phyloP scores from a whole-genome alignment of 306 rosid genomes.

The Castanea sativa region DNA sequence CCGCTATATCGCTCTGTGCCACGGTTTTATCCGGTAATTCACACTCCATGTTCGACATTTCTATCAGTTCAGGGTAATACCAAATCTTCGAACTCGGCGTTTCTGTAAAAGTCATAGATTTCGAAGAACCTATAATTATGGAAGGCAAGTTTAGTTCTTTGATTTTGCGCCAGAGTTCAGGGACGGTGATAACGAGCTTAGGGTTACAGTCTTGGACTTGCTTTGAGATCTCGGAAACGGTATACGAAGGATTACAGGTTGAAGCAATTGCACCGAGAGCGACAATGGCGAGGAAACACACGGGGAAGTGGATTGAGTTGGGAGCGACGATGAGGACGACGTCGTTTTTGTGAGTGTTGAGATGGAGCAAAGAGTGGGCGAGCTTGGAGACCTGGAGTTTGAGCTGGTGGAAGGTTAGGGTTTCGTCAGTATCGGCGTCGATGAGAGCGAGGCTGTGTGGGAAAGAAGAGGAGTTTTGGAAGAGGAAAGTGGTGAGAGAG shows the following conservation, averaged over 20 bases:
- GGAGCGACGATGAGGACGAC: conserved; percentile 36
- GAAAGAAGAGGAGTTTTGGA: conserved; percentile 28
- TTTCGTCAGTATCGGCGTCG: conserved; percentile 31
- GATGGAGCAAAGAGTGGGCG: conserved; percentile 14
- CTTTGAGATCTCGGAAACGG: conserved; percentile 23
- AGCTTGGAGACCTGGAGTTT: conserved; percentile 26
- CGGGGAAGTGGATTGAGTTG: conserved; percentile 10
- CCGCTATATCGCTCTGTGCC: conserved; percentile 39
- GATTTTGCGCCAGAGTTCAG: conserved; percentile 23
- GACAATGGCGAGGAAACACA: conserved; percentile 12
- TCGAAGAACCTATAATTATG: conserved; percentile 9
- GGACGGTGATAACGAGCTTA: conserved; percentile 27
- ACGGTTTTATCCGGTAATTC: conserved; percentile 6
- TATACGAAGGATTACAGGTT: conserved; percentile 27
- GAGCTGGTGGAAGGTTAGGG: conserved; percentile 41
- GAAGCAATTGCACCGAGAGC: conserved; percentile 30
- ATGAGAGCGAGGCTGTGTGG: conserved; percentile 28
- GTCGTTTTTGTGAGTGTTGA: conserved; percentile 24
- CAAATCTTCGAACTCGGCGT: neutral
- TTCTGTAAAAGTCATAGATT: neutral
- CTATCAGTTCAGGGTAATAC: conserved; percentile 28
- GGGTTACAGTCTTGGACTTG: conserved; percentile 43
- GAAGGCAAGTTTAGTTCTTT: conserved; percentile 22
- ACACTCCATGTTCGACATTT: neutral
- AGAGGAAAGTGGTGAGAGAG: conserved; percentile 50